Conservation (phyloP, 1,139 yeast species). For the Magnusiomyces tetraspermus region DNA sequence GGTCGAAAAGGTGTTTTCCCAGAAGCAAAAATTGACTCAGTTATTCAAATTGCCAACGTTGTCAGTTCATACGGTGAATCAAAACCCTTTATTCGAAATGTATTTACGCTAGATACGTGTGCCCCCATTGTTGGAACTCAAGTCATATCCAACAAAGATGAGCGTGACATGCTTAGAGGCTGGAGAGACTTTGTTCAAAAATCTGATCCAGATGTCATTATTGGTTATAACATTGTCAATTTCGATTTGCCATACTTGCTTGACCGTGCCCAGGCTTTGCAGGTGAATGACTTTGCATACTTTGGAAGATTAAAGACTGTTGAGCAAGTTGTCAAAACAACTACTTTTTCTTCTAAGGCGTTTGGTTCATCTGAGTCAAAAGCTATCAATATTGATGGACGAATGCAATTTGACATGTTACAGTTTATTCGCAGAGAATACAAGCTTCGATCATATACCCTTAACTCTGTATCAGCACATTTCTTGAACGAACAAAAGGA, state of each 20-base stretch:
- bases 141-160: conserved; percentile 65
- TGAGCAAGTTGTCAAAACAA: conserved; percentile 69
- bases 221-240: conserved; percentile 91
- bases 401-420: conserved; percentile 87
- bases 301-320: conserved; percentile 67
- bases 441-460: conserved; percentile 85
- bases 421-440: conserved; percentile 93
- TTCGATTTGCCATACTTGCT: conserved; percentile 90
- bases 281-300: conserved; percentile 62
- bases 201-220: conserved; percentile 91
- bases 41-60: conserved; percentile 94
- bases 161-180: conserved; percentile 67
- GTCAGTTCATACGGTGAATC: conserved; percentile 73
- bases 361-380: conserved; percentile 94
- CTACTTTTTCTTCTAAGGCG: conserved; percentile 87
- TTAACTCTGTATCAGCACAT: conserved; percentile 92
- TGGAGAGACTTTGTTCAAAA: conserved; percentile 82
- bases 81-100: conserved; percentile 85
- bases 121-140: conserved; percentile 91
- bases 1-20: conserved; percentile 97
- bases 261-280: conserved; percentile 74
- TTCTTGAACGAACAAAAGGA: conserved; percentile 94
- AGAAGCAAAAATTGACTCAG: conserved; percentile 87
- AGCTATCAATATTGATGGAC: conserved; percentile 85
- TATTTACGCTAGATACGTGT: conserved; percentile 86